Percentiles rank a stretch among this genome's conserved stretches.
Conservation (phyloP, 768 basidiomycete species). For the Mycena vulgaris region DNA sequence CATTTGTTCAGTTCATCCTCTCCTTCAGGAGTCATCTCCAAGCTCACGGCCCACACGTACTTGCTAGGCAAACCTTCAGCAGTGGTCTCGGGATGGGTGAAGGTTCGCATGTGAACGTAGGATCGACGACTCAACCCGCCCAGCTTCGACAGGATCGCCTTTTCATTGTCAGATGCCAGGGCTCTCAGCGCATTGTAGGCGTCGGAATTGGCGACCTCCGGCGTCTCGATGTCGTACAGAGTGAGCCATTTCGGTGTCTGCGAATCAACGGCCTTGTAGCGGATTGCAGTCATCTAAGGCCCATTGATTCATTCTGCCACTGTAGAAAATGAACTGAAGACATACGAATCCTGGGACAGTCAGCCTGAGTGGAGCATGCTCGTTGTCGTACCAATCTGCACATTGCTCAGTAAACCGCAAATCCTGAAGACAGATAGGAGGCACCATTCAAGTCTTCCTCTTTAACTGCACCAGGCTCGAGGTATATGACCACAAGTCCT, state of each 20-base stretch:
- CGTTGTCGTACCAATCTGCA: constrained; percentile 56
- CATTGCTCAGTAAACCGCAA: not conserved
- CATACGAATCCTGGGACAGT: constrained; percentile 49
- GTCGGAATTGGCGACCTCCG: constrained; percentile 41
- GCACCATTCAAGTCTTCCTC: constrained; percentile 54
- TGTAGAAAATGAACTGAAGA: not conserved
- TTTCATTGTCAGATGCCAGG: constrained; percentile 46
- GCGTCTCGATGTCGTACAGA: constrained; percentile 49
- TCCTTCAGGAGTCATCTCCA: constrained; percentile 40
- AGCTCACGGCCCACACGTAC: constrained; percentile 43
- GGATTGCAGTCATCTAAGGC: constrained; percentile 41
- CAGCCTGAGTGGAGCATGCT: constrained; percentile 51
- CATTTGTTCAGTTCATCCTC: constrained; percentile 53
- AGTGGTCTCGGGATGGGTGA: constrained; percentile 33
- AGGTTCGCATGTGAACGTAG: constrained; percentile 42
- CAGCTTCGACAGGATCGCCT: constrained; percentile 43
- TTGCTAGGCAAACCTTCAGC: constrained; percentile 38
- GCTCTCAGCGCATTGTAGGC: constrained; percentile 46
- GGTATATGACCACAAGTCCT: constrained; percentile 40
- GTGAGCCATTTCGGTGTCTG: constrained; percentile 45
- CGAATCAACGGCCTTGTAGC: constrained; percentile 52
- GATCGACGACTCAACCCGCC: constrained; percentile 45
- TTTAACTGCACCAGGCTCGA: constrained; percentile 47
- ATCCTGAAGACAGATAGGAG: not conserved
- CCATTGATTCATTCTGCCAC: not conserved